Percentiles rank a stretch among this genome's conserved stretches.
Conservation (phyloP, 192 early-diverging fungal species). For the Entomortierella beljakovae region DNA sequence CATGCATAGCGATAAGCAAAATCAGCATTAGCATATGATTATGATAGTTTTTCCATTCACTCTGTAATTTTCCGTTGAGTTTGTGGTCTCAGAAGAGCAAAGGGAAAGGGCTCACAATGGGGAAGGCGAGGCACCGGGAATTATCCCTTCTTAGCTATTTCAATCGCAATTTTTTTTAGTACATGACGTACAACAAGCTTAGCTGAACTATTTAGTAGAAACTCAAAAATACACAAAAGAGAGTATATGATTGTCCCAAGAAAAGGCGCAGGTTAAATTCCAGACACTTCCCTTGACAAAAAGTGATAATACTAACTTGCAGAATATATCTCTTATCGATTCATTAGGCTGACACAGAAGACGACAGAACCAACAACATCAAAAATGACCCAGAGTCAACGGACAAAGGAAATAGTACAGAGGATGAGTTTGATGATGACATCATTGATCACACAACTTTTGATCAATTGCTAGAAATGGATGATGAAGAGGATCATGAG, state of each 20-base stretch:
- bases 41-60: no score
- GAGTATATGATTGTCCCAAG: neutral
- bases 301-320: neutral
- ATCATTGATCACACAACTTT: constrained; percentile 87
- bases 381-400: constrained; percentile 8
- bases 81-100: neutral
- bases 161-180: no score
- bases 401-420: constrained; percentile 15
- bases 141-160: neutral
- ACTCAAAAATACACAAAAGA: constrained; percentile 21
- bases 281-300: no score
- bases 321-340: neutral
- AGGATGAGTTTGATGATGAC: constrained; percentile 16
- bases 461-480: constrained; percentile 94
- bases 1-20: no score
- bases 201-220: constrained; percentile 18
- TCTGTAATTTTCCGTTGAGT: constrained; percentile 1
- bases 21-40: no score
- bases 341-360: constrained; percentile 27
- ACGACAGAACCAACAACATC: constrained; percentile 9
- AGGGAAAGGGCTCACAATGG: neutral
- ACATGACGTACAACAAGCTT: neutral
- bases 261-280: neutral
- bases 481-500: constrained; percentile 89
- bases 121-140: neutral